Evolutionary conservation across 768 basidiomycete species (phyloP), one percentile per base, ranked within the genome.

Genomic region (Botryobasidium botryosum): DNA sequence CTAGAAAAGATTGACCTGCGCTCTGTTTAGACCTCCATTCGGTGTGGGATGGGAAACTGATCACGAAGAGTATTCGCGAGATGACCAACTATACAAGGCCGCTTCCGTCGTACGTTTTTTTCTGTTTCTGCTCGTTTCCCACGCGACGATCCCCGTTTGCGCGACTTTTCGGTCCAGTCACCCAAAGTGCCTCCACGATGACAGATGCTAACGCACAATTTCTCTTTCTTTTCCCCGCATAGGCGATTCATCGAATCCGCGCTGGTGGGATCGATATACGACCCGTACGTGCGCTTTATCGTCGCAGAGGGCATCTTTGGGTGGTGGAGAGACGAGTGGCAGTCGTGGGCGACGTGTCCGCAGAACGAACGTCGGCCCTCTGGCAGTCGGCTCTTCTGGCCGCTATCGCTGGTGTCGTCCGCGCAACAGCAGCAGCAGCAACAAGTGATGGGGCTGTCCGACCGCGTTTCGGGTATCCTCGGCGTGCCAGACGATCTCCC

Each of bases 241-340:
- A 62, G 60, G 1, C 65, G 66, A 4, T 68, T 71, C 40, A 68
- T 88, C 41, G 86, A 90, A 53, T 57, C 55, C 23, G 59, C 71
- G 8, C 69, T 94, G 10, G 72, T 73, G 17, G 83, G 77, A 3
- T 72, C 81, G 4, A 88, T 87, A 54, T 92, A 90, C 59, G 83
- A 88, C 61, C 70, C 83, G 0, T 85, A 79, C 60, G 70, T 97
- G 48, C 79, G 92, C 17, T 83, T 78, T 41, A 71, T 96, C 49
- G 70, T 91, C 55, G 75, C 73, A 71, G 86, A 96, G 59, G 90
- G 90, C 39, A 59, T 90, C 23, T 66, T 81, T 25, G 62, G 69
- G 35, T 70, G 72, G 56, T 90, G 80, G 79, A 57, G 64, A 12
- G 60, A 68, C 39, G 73, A 82, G 24, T 50, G 77, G 13, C 57